phyloP scores from a whole-genome alignment of 805 yeast species.

The Zygosaccharomyces siamensis region DNA sequence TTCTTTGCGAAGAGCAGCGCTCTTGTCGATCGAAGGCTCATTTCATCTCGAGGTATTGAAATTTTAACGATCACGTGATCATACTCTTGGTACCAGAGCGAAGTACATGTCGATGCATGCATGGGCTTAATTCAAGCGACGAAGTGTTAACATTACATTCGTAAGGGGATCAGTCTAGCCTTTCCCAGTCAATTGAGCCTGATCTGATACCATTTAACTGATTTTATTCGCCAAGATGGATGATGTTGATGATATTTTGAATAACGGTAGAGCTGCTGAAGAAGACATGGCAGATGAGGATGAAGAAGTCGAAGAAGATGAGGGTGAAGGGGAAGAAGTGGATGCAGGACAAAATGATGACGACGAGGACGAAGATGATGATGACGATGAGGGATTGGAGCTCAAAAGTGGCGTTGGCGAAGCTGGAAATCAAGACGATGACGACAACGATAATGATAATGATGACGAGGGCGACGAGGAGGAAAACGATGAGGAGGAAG shows the following conservation, averaged over 20 bases:
- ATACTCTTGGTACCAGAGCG: not conserved
- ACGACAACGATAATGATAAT: slow-evolving; percentile 22
- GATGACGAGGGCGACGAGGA: slow-evolving; percentile 16
- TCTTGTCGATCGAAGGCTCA: not conserved
- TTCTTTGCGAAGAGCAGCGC: not conserved
- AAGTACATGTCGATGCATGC: not conserved
- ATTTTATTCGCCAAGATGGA: slow-evolving; percentile 17
- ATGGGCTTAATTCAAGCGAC: not conserved
- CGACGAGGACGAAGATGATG: slow-evolving; percentile 24
- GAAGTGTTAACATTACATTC: not conserved
- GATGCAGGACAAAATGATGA: slow-evolving; percentile 27
- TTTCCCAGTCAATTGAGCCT: slow-evolving; percentile 1
- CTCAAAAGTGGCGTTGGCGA: slow-evolving; percentile 15
- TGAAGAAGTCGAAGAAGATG: slow-evolving; percentile 28
- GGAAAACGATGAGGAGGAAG: slow-evolving; percentile 21
- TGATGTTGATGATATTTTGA: slow-evolving; percentile 32
- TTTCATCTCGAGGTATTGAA: not conserved
- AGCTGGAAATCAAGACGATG: slow-evolving; percentile 23
- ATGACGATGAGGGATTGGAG: slow-evolving; percentile 21
- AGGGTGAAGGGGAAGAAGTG: slow-evolving; percentile 18
- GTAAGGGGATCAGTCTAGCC: not conserved
- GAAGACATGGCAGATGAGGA: slow-evolving; percentile 29
- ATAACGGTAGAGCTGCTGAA: slow-evolving; percentile 29
- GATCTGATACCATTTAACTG: no score
- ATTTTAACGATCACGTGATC: not conserved